Percentiles rank a stretch among this genome's conserved stretches.
phyloP scores from a whole-genome alignment of 1,284 basidiomycete species.

The Pseudozyma tsukubaensis region DNA sequence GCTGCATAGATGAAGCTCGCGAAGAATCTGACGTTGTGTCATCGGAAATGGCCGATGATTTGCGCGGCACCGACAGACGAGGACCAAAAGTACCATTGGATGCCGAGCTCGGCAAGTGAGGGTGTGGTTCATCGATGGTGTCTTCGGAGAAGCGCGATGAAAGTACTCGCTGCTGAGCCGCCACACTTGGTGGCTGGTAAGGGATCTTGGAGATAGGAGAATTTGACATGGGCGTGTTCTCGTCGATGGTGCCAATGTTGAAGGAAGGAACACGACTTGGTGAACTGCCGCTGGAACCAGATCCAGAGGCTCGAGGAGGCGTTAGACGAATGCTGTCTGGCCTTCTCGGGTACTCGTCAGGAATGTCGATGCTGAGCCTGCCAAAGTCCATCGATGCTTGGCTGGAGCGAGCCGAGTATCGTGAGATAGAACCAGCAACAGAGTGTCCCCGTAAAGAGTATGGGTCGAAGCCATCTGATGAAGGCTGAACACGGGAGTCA shows the following conservation, averaged over 20 bases:
- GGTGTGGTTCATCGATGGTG: constrained; percentile 35
- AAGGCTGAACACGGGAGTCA: constrained; percentile 34
- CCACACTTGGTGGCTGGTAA: constrained; percentile 22
- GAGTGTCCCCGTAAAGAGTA: constrained; percentile 3
- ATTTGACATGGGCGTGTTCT: constrained; percentile 24
- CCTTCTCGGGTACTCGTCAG: constrained; percentile 38
- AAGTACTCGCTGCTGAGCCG: constrained; percentile 15
- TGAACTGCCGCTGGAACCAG: constrained; percentile 18
- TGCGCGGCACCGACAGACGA: constrained; percentile 14
- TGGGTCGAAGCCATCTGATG: constrained; percentile 8
- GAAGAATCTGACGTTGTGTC: constrained; percentile 6
- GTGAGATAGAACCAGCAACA: constrained; percentile 20
- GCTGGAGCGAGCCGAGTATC: constrained; percentile 23
- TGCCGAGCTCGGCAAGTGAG: constrained; percentile 14
- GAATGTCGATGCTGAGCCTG: constrained; percentile 42
- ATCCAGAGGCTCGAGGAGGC: constrained; percentile 27
- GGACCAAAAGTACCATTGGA: constrained; percentile 35
- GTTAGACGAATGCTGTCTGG: constrained; percentile 34
- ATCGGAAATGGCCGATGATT: constrained; percentile 18
- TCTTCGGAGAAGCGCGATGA: constrained; percentile 44
- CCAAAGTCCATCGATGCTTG: constrained; percentile 33
- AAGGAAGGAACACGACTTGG: constrained; percentile 31
- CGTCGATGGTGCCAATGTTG: constrained; percentile 43
- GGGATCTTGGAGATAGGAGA: constrained; percentile 23
- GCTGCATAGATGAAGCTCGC: constrained; percentile 25